A percentile compares a stretch with the other conserved stretches of the same genome.
Evolutionary conservation across 352 stramenopile species (phyloP).

Genomic region (Pythium rishiriense): DNA sequence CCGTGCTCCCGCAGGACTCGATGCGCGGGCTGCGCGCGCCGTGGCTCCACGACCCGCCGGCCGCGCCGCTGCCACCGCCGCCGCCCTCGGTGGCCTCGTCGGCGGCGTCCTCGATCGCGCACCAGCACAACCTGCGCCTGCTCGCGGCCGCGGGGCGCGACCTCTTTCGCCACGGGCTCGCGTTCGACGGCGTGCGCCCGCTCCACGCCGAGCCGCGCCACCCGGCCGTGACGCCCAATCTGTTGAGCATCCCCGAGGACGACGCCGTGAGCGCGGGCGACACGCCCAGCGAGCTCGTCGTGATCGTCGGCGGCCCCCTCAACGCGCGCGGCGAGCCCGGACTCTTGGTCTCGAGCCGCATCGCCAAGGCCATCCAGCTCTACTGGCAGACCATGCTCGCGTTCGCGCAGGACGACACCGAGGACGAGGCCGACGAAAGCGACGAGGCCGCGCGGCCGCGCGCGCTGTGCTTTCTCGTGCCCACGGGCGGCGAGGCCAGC

Average conservation of each 20-base stretch:
- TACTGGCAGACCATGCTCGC: slow-evolving; percentile 52
- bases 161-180: slow-evolving; percentile 61
- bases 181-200: slow-evolving; percentile 48
- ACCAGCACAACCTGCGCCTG: slow-evolving; percentile 28
- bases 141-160: slow-evolving; percentile 58
- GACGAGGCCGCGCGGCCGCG: slow-evolving; percentile 6
- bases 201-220: slow-evolving; percentile 37
- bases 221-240: slow-evolving; percentile 48
- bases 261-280: slow-evolving; percentile 7
- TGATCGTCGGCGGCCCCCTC: slow-evolving; percentile 47
- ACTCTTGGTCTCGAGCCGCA: slow-evolving; percentile 34
- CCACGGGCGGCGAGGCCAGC: slow-evolving; percentile 40
- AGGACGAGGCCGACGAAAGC: slow-evolving; percentile 14
- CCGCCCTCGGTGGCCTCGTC: slow-evolving; percentile 11
- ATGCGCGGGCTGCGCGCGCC: slow-evolving; percentile 25
- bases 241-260: slow-evolving; percentile 57
- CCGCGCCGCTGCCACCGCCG: slow-evolving; percentile 13
- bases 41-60: slow-evolving; percentile 7
- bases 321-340: slow-evolving; percentile 34
- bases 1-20: slow-evolving; percentile 53
- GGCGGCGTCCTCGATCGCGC: slow-evolving; percentile 4
- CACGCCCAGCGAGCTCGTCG: slow-evolving; percentile 42
- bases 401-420: slow-evolving; percentile 38
- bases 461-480: slow-evolving; percentile 30
- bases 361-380: slow-evolving; percentile 45